Evolutionary conservation across 805 yeast genomes (phyloP), one percentile per base, ranked within the genome.

Genomic region (Candida silvatica): DNA sequence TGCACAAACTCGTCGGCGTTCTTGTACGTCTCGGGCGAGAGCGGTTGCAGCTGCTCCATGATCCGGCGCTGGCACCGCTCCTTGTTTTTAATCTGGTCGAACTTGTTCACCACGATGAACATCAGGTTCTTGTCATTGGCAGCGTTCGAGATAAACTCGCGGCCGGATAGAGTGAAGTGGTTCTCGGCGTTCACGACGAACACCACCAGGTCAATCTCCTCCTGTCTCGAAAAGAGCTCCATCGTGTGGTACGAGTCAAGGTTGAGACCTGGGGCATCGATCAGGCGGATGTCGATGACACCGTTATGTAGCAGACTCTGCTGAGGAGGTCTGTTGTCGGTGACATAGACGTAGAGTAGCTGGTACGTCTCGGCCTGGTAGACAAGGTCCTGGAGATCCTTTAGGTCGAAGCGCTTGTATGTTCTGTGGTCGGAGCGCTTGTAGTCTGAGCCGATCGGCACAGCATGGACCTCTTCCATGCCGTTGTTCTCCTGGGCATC

Each of bases 231-330:
- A 54, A 90, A 88, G 1, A 92, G 87, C 51, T 90, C 95, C 2
- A 95, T 84, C 0, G 99, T 92, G 54, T 86, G 95, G 47, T 80
- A 81, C 4, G 92, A 83, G 49, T 90, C 97, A 69, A 87, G 69
- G 54, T 92, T 92, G 37, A 92, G 66, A 0, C 99, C 99, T 0
- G 99, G 99, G 0, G 97, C 97, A 61, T 92, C 99, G 36, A 92
- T 92, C 41, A 92, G 65, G 17, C 88, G 76, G 38, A 92, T 87
- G 51, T 92, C 97, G 27, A 90, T 85, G 7, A 86, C 82, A 2
- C 97, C 97, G 55, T 92, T 92, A 40, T 79, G 73, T 39, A 92
- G 62, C 36, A 92, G 61, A 47, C 94, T 80, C 46, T 74, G 74
- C 31, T 75, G 75, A 2, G 72, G 60, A 2, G 78, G 68, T 26